These are phyloP conservation scores for Nadsonia commutata DNA, from an alignment of 1,139 yeast species.

Conservation along the genomic window DNA sequence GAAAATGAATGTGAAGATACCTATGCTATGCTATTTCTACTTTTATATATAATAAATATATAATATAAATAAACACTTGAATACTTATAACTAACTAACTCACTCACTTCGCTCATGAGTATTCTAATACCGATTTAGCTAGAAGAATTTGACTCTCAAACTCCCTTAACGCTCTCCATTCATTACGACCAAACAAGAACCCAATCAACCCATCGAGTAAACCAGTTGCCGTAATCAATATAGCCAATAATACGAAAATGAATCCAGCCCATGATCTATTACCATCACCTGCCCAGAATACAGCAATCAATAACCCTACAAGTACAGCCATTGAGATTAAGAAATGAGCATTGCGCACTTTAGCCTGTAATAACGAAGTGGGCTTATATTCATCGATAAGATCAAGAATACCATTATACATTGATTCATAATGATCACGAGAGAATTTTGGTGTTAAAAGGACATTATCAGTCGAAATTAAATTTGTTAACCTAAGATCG, in stretches of 20 bases:
- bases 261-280: constrained; percentile 41
- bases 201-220: constrained; percentile 66
- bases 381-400: constrained; percentile 42
- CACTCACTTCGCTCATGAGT: too few relatives aligned
- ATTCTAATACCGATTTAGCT: too few relatives aligned
- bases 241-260: constrained; percentile 32
- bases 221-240: constrained; percentile 49
- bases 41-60: neutral
- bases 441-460: constrained; percentile 4
- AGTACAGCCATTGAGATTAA: constrained; percentile 36
- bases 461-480: constrained; percentile 2
- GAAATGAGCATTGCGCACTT: constrained; percentile 56
- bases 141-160: constrained; percentile 26
- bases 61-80: neutral
- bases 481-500: constrained; percentile 21
- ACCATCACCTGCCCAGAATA: constrained; percentile 41
- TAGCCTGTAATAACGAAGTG: constrained; percentile 44
- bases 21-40: neutral
- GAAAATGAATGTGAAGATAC: neutral
- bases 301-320: constrained; percentile 38
- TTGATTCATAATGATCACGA: constrained; percentile 9
- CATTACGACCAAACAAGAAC: constrained; percentile 63
- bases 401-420: constrained; percentile 41
- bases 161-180: constrained; percentile 62
- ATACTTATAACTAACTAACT: too few relatives aligned